phyloP scores from a whole-genome alignment of 495 filamentous ascomycete genomes.

The Geopyxis carbonaria region DNA sequence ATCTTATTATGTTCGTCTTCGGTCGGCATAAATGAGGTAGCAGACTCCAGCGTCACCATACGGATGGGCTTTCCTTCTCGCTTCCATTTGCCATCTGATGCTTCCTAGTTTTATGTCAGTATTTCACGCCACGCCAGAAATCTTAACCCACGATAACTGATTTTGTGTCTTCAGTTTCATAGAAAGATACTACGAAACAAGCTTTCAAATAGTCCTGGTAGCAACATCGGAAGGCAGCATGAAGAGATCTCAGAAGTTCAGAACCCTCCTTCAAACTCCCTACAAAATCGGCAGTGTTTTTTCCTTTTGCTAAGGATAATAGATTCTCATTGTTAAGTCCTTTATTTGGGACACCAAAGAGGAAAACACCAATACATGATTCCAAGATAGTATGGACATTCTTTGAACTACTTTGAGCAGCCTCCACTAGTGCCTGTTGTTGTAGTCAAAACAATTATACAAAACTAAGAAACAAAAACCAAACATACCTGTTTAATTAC shows the following conservation, averaged over 20 bases:
- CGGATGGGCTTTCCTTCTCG: background rate
- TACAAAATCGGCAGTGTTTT: conserved; percentile 4
- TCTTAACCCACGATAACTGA: background rate
- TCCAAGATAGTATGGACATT: background rate
- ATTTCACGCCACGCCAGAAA: background rate
- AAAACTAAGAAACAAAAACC: background rate
- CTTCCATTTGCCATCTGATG: background rate
- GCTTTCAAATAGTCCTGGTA: background rate
- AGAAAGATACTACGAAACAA: conserved; percentile 2
- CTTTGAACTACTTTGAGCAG: background rate
- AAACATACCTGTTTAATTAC: conserved; percentile 23
- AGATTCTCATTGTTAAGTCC: conserved; percentile 5
- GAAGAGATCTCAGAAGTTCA: conserved; percentile 4
- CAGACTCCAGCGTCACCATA: conserved; percentile 1
- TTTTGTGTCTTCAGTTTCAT: background rate
- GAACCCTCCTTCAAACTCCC: conserved; percentile 5
- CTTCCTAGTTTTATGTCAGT: background rate
- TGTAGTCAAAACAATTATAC: background rate
- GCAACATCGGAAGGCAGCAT: background rate
- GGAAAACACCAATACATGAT: conserved; percentile 8
- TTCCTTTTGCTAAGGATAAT: conserved; percentile 3
- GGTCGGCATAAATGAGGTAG: background rate
- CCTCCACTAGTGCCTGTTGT: conserved; percentile 1
- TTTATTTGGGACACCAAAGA: conserved; percentile 10
- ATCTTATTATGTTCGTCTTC: background rate